Evolutionary conservation across 352 stramenopile species (phyloP), one percentile per base, ranked within the genome.

Genomic region (Globisporangium ultimum): DNA sequence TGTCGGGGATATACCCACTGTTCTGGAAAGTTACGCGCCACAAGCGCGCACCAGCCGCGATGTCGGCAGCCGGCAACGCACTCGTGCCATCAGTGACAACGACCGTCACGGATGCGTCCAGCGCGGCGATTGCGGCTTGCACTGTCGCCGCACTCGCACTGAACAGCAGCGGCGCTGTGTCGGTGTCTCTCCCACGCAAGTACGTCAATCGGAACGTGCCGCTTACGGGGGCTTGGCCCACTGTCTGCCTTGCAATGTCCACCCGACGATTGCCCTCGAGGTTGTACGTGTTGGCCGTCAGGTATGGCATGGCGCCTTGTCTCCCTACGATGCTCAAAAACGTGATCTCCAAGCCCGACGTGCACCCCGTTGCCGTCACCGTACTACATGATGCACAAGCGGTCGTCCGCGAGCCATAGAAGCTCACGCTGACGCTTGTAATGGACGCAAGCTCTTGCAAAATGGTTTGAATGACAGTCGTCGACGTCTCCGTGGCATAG

Each of bases 201-300:
- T 98, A 98, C 17, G 79, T 84, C 15, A 98, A 65, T 22, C 88
- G 88, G 57, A 98, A 97, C 11, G 84, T 87, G 4, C 96, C 95
- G 36, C 76, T 92, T n/a, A 98, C 72, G 24, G 76, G 74, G 1
- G 93, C 90, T 60, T 98, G 82, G 4, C 96, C 96, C 56, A 91
- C 71, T 4, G 64, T 74, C 52, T 76, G 69, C 55, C 96, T 67
- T 0, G 53, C 68, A 2, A 98, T 83, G 48, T 95, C 80, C n/a
- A 98, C 74, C n/a, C 84, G 80, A 0, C 93, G 83, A 58, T 87
- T 86, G 14, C 96, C 96, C 42, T 97, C 85, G 28, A 99, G 78
- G 38, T 81, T 65, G 55, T 89, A 91, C 12, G 90, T 90, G 55
- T 93, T 88, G 0, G 80, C 82, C 0, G 67, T 84, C 38, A 99